Percentiles rank a stretch among this genome's conserved stretches.
Evolutionary conservation across 2,329 filamentous ascomycete genomes (phyloP).

Genomic region (Fusarium succisae): DNA sequence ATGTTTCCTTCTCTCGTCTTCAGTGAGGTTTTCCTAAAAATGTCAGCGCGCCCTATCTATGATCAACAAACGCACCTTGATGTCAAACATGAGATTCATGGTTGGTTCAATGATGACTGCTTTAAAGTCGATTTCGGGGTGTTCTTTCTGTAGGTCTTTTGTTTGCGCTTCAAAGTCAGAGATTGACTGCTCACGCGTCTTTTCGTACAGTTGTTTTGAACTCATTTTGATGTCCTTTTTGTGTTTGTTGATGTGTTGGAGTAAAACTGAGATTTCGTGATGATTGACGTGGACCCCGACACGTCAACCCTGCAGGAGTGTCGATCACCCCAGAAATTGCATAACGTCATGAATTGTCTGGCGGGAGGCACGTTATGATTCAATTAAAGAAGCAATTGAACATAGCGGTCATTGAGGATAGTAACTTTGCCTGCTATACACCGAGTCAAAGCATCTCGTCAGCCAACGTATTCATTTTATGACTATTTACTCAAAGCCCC

Average conservation of each 20-base stretch:
- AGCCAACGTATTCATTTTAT: no score
- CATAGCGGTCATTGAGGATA: fast-evolving
- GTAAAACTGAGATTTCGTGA: neutral
- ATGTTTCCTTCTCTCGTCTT: constrained; percentile 6
- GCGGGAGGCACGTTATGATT: neutral
- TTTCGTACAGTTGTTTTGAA: neutral
- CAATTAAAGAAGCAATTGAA: neutral
- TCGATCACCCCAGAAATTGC: constrained; percentile 11
- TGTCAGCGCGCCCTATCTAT: neutral
- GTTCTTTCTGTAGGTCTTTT: constrained; percentile 11
- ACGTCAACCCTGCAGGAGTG: neutral
- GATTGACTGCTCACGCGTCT: constrained; percentile 30
- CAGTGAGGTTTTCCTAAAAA: constrained; percentile 15
- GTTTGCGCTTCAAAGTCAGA: constrained; percentile 26
- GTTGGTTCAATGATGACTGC: constrained; percentile 28
- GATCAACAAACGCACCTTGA: neutral
- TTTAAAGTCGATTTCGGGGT: constrained; percentile 31
- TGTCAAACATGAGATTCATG: constrained; percentile 36
- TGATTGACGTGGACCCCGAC: neutral
- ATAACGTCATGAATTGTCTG: neutral
- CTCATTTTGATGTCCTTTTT: neutral
- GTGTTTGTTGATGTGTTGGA: neutral
- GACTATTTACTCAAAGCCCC: constrained; percentile 22
- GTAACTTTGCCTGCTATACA: no score
- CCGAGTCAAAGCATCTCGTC: no score